Evolutionary conservation across 2,329 filamentous ascomycete genomes (phyloP).

Genomic region (Colletotrichum shisoi): DNA sequence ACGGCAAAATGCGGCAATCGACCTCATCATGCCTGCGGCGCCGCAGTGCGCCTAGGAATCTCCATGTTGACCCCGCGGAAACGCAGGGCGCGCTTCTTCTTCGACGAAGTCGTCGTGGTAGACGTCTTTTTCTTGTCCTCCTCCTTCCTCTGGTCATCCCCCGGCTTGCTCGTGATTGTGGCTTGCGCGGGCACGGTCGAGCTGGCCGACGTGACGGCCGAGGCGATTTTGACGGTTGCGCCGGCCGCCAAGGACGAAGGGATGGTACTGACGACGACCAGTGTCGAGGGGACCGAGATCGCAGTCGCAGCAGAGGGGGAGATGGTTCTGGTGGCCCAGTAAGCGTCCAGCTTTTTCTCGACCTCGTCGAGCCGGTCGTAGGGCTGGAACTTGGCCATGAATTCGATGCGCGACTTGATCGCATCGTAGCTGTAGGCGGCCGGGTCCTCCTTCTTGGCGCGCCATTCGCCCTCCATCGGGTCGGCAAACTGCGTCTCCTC

Average conservation of each 20-base stretch:
- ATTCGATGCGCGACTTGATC: constrained; percentile 46
- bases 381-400: constrained; percentile 47
- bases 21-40: constrained; percentile 16
- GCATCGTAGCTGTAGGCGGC: constrained; percentile 44
- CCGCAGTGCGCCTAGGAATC: constrained; percentile 27
- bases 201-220: neutral
- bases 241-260: neutral
- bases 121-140: constrained; percentile 18
- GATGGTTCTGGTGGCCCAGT: constrained; percentile 43
- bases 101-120: constrained; percentile 4
- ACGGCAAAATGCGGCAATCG: neutral
- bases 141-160: constrained; percentile 20
- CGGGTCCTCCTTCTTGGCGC: constrained; percentile 45
- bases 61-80: constrained; percentile 20
- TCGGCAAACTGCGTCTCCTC: constrained; percentile 50
- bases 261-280: neutral
- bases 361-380: constrained; percentile 48
- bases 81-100: constrained; percentile 25
- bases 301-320: neutral
- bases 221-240: neutral
- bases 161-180: constrained; percentile 18
- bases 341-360: constrained; percentile 45
- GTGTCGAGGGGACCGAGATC: neutral
- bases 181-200: constrained; percentile 18
- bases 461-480: constrained; percentile 51